Evolutionary conservation across 208 protist genomes (phyloP).

Genomic region (Ichthyophonus hoferi): DNA sequence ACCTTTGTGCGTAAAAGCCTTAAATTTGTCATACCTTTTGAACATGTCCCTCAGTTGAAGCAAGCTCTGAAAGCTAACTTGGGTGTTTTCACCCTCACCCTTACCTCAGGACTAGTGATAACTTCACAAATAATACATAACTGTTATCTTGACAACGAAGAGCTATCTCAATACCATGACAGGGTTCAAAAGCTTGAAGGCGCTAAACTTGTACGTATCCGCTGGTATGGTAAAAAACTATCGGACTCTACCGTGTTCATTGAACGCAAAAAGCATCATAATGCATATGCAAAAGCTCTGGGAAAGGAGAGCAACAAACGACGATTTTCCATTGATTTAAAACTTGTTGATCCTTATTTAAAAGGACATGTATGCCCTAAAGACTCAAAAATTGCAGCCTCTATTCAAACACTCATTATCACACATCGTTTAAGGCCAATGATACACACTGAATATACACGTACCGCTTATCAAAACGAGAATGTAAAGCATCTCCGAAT

Average conservation of each 20-base stretch:
- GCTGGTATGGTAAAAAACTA: constrained; percentile 45
- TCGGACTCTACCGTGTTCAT: constrained; percentile 24
- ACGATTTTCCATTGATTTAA: neutral
- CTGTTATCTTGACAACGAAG: constrained; percentile 52
- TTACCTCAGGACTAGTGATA: neutral
- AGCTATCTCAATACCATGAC: constrained; percentile 46
- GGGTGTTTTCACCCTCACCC: neutral
- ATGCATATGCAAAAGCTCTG: neutral
- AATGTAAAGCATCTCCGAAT: neutral
- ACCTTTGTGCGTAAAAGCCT: constrained; percentile 13
- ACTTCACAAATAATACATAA: neutral
- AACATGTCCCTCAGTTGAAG: neutral
- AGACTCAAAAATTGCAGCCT: neutral
- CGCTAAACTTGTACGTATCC: constrained; percentile 42
- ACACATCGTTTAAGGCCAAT: neutral
- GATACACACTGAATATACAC: constrained; percentile 1
- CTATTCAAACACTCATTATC: neutral
- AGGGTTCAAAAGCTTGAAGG: constrained; percentile 47
- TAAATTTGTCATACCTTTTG: neutral
- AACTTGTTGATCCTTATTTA: neutral
- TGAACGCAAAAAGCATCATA: constrained; percentile 50
- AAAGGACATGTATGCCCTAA: neutral
- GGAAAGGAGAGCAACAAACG: neutral
- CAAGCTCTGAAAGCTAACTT: neutral
- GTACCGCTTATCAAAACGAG: neutral